Evolutionary conservation across 371 early-diverging fungal species (phyloP).

Genomic region (Nosema muscidifuracis): DNA sequence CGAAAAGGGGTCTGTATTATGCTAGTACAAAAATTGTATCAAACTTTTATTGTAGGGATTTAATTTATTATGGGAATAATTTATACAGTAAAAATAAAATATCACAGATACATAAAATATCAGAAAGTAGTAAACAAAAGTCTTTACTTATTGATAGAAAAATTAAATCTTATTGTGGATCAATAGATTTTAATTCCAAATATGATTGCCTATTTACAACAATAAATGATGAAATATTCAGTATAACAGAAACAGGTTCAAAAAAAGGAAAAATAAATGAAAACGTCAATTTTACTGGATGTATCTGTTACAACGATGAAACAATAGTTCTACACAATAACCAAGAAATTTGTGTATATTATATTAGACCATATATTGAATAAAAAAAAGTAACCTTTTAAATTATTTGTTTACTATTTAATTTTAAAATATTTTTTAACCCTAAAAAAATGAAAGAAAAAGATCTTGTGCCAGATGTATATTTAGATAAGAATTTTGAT

Average conservation of each 20-base stretch:
- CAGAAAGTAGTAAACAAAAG: not conserved
- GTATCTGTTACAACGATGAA: not conserved
- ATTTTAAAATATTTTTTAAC: too few species aligned
- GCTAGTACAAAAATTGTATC: not conserved
- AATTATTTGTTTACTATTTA: not conserved
- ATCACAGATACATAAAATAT: conserved; percentile 6
- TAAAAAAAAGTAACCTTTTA: not conserved
- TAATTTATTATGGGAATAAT: not conserved
- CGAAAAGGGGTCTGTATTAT: conserved; percentile 6
- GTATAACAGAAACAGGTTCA: not conserved
- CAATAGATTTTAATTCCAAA: not conserved
- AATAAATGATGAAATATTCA: not conserved
- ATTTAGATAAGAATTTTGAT: conserved; percentile 52
- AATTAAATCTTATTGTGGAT: not conserved
- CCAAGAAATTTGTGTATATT: not conserved
- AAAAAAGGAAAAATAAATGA: not conserved
- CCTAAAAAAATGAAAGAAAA: not conserved
- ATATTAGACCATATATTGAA: not conserved
- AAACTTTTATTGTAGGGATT: not conserved
- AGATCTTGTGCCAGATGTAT: conserved; percentile 23
- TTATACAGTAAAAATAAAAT: not conserved
- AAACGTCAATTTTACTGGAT: not conserved
- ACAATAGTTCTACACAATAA: not conserved
- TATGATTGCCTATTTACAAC: not conserved
- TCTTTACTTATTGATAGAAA: not conserved